Evolutionary conservation across 208 protist species (phyloP).

Genomic region (Trypanosoma lewisi): DNA sequence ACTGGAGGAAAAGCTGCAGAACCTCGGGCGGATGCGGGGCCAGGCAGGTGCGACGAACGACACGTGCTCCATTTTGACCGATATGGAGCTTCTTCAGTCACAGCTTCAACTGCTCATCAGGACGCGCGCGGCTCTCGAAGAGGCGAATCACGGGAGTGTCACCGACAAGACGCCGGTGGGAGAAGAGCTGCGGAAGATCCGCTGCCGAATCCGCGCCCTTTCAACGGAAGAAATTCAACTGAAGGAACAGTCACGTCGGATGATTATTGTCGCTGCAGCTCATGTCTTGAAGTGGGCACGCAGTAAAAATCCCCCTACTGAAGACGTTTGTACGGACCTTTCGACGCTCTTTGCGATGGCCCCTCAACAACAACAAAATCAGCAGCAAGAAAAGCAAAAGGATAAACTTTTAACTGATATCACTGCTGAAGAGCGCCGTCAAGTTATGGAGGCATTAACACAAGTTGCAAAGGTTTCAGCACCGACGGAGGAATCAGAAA

Average conservation of each 20-base stretch:
- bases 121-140: constrained; percentile 43
- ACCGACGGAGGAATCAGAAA: too few species aligned
- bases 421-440: too few species aligned
- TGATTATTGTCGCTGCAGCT: constrained; percentile 48
- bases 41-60: constrained; percentile 57
- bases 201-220: constrained; percentile 45
- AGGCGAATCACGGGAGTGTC: neutral
- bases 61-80: constrained; percentile 51
- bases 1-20: constrained; percentile 59
- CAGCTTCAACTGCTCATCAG: constrained; percentile 56
- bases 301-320: constrained; percentile 70
- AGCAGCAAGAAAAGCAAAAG: too few species aligned
- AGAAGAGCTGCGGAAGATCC: constrained; percentile 57
- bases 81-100: constrained; percentile 43
- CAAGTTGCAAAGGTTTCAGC: too few species aligned
- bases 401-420: too few species aligned
- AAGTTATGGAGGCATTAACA: too few species aligned
- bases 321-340: constrained; percentile 22
- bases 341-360: neutral
- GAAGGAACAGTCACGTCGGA: constrained; percentile 55
- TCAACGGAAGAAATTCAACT: constrained; percentile 60
- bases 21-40: too few species aligned
- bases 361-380: too few species aligned
- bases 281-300: constrained; percentile 80
- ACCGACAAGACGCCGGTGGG: constrained; percentile 38